Conservation (phyloP, 139 green algal genomes). For the Klebsormidium nitens region DNA sequence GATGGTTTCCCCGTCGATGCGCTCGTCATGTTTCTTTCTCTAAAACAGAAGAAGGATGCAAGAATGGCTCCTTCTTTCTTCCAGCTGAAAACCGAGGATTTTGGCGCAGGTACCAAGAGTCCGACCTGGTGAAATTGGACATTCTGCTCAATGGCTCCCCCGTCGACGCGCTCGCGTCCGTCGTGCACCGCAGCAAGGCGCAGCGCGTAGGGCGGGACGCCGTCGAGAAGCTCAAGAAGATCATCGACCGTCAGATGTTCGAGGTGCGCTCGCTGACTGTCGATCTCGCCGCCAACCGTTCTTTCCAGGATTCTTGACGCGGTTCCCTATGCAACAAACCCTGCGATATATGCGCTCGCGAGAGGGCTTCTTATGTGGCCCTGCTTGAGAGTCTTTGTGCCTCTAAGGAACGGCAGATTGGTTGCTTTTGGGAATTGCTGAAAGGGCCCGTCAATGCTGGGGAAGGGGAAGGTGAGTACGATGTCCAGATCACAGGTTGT, state of each 20-base stretch:
- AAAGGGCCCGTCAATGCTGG: too few relatives aligned
- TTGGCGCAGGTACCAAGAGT: slow-evolving; percentile 20
- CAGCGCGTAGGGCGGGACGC: slow-evolving; percentile 19
- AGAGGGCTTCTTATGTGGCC: neutral
- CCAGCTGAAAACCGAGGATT: too few relatives aligned
- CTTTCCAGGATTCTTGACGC: neutral
- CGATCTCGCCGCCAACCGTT: neutral
- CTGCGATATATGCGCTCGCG: neutral
- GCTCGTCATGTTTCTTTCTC: too few relatives aligned
- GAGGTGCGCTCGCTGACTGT: slow-evolving; percentile 1
- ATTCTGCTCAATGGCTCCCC: slow-evolving; percentile 74
- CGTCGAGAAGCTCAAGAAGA: slow-evolving; percentile 34
- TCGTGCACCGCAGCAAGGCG: slow-evolving; percentile 62
- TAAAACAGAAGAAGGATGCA: too few relatives aligned
- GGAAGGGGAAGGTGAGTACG: too few relatives aligned
- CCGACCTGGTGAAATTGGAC: slow-evolving; percentile 80
- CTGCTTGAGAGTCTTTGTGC: neutral
- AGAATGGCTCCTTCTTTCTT: too few relatives aligned
- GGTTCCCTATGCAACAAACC: neutral
- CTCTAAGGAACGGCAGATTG: neutral
- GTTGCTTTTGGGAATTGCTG: neutral
- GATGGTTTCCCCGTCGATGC: slow-evolving; percentile 79
- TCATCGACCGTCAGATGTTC: slow-evolving; percentile 36
- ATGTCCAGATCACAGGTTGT: too few relatives aligned
- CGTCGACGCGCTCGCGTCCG: slow-evolving; percentile 74